Base-by-base conservation (phyloP, 495 filamentous ascomycete species). In the Penicillium herquei region DNA sequence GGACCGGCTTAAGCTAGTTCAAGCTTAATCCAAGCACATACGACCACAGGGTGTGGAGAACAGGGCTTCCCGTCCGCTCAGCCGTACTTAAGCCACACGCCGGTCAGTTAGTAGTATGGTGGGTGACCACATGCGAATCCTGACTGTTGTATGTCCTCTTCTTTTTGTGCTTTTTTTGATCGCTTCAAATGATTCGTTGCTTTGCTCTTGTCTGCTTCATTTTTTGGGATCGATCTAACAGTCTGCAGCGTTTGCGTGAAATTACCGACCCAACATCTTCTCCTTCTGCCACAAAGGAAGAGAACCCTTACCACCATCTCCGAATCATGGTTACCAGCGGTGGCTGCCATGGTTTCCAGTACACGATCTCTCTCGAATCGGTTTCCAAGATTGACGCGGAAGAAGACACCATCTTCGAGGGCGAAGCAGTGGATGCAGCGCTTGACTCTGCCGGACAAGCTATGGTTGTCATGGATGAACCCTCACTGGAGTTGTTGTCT, bases 341-440 rank as follows among this genome's bases (percentile, higher is more conserved):
- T 55, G 94, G 94, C 35, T 98, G 94, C 71, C 95, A 98, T 74
- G 94, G 94, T 16, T 98, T 98, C 73, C 94, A 98, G 70, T 98
- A 97, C 65, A 78, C 95, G 30, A 96, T 98, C 88, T 88, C 87
- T 6, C 81, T 96, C 6, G 87, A 89, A 18, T 84, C 81, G 1
- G 74, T 70, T 1, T 60, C 74, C 21, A 79, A 81, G 51, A 70
- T 87, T 21, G 81, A 87, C 42, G 52, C 75, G 1, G 86, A 90
- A 44, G 93, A 96, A 61, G 95, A 98, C 71, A 95, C 81, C 0
- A 60, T 83, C 14, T 83, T 84, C 53, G 74, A 81, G 53, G 70
- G 73, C 17, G 63, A 71, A 26, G 48, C 57, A 6, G 64, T 66
- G 3, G 61, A 61, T 18, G 54, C 56, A 12, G 54, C 69, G 14